Percentiles rank a stretch among this genome's conserved stretches.
Conservation (phyloP, 1,139 yeast genomes). For the Saccharomyces hybrid region DNA sequence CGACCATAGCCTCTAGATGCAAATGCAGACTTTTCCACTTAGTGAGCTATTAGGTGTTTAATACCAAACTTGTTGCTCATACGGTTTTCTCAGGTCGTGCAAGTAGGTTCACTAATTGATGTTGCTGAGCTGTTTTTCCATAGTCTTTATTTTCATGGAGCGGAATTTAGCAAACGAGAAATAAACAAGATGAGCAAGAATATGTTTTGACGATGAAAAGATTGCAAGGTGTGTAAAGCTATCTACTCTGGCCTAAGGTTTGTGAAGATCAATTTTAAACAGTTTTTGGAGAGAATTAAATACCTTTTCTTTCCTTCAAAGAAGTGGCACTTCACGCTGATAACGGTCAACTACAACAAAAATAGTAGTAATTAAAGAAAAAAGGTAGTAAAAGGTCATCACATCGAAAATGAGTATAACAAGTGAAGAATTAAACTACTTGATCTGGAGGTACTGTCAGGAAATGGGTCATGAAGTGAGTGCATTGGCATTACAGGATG, state of each 20-base stretch:
- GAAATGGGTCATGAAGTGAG: constrained; percentile 76
- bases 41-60: no score
- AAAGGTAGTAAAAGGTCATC: neutral
- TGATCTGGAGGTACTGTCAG: constrained; percentile 88
- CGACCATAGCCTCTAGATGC: constrained; percentile 24
- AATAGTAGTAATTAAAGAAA: neutral
- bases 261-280: neutral
- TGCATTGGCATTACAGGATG: constrained; percentile 76
- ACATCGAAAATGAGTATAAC: constrained; percentile 58
- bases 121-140: neutral
- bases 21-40: no score
- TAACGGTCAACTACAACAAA: neutral
- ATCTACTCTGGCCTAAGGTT: neutral
- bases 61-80: neutral
- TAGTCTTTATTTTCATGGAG: neutral
- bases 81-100: neutral
- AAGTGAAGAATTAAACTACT: constrained; percentile 78
- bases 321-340: neutral
- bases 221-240: neutral
- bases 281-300: neutral
- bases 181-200: neutral
- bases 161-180: neutral
- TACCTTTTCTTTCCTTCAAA: neutral
- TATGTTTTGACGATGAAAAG: neutral
- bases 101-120: neutral